Evolutionary conservation across 2,329 filamentous ascomycete genomes (phyloP).

Genomic region (Aschersonia sp.): DNA sequence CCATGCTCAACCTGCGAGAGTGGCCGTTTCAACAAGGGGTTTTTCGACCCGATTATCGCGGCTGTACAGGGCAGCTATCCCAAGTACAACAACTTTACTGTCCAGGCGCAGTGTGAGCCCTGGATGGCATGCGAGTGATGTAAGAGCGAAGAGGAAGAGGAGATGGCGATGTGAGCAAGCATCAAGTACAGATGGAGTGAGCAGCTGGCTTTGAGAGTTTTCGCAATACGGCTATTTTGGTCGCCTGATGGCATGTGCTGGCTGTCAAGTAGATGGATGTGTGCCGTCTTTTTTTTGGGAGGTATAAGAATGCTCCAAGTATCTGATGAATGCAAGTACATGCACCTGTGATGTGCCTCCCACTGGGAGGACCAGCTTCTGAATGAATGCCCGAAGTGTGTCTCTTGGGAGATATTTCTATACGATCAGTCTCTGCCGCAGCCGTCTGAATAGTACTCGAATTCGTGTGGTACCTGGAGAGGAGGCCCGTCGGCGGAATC

Average conservation of each 20-base stretch:
- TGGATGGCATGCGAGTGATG: slow-evolving; percentile 20
- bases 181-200: background rate
- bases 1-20: slow-evolving; percentile 21
- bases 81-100: slow-evolving; percentile 20
- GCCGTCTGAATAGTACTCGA: slow-evolving; percentile 11
- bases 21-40: slow-evolving; percentile 18
- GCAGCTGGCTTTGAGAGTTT: background rate
- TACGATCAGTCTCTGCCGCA: background rate
- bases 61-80: slow-evolving; percentile 23
- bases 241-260: background rate
- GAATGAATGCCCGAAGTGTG: too few species aligned
- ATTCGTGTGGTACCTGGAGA: slow-evolving; percentile 8
- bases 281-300: background rate
- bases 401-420: too few species aligned
- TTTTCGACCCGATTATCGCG: slow-evolving; percentile 22
- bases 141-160: too few species aligned
- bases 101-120: slow-evolving; percentile 21
- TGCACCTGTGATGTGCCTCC: too few species aligned
- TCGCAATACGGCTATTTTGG: background rate
- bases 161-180: slow-evolving; percentile 1
- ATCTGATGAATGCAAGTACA: too few species aligned
- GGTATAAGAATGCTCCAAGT: too few species aligned
- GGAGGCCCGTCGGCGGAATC: slow-evolving; percentile 6
- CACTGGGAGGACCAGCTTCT: too few species aligned
- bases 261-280: background rate